phyloP scores from a whole-genome alignment of 352 stramenopile genomes.

The Albugo laibachii region DNA sequence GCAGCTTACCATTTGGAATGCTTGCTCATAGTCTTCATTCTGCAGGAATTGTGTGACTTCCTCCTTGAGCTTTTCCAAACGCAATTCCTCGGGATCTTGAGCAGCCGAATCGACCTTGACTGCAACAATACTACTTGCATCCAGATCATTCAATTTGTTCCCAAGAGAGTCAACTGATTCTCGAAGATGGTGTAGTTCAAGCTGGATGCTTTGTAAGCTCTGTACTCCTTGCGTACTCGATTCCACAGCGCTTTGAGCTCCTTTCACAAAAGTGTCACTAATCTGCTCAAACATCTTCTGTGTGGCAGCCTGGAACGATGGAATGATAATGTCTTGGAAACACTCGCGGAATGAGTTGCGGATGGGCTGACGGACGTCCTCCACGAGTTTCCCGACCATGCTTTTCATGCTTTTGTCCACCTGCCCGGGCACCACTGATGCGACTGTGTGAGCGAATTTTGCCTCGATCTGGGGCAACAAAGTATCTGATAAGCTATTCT shows the following conservation, averaged over 20 bases:
- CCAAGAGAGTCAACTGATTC: conserved; percentile 32
- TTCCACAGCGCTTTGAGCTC: conserved; percentile 37
- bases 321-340: conserved; percentile 74
- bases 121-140: conserved; percentile 11
- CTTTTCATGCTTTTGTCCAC: conserved; percentile 38
- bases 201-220: conserved; percentile 19
- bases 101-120: conserved; percentile 7
- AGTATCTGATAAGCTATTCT: conserved; percentile 51
- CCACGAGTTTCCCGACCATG: conserved; percentile 54
- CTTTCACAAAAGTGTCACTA: conserved; percentile 61
- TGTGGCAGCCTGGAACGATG: conserved; percentile 67
- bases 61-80: conserved; percentile 38
- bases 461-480: conserved; percentile 50
- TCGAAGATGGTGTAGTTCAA: conserved; percentile 38
- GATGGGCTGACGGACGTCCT: conserved; percentile 59
- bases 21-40: conserved; percentile 46
- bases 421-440: conserved; percentile 30
- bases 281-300: conserved; percentile 83
- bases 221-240: conserved; percentile 30
- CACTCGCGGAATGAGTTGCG: conserved; percentile 71
- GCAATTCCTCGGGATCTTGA: conserved; percentile 19
- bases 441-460: conserved; percentile 42
- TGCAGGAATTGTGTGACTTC: conserved; percentile 25
- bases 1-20: conserved; percentile 40
- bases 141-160: conserved; percentile 41